Base-by-base conservation (phyloP, 108 stramenopile genomes). In the Pseudonitzschia pungens region DNA sequence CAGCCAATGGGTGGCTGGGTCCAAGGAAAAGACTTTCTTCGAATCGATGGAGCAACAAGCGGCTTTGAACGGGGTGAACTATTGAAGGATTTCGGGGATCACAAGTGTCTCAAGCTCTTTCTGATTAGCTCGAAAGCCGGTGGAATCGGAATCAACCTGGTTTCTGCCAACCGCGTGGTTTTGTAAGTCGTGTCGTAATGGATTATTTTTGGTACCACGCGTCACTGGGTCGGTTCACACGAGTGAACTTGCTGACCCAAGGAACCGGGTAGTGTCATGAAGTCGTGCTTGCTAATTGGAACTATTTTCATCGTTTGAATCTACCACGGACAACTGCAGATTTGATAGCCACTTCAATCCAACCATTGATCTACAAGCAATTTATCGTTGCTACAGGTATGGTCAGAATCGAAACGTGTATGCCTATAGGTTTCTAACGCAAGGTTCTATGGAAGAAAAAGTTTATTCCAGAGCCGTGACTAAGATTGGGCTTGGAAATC, bases 371-470 rank as follows among this genome's bases (percentile, higher is more conserved):
- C 57, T 69, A 26, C 89, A 90, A 56, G 89, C 89, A 9, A 64
- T 90, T 15, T 86, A 78, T 64, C 81, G 90, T 10, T 85, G 84
- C 72, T 89, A 91, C 56, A 77, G 91, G 18, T 89, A 84, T 40
- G 91, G 91, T 16, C 89, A 92, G 68, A 68, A 70, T 16, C 87
- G 87, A 62, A 73, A 82, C 44, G 86, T 87, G 31, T 90, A 77
- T 62, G 83, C 76, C 33, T 93, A 93, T 68, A 73, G 87, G 14
- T 80, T 93, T 20, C 76, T 93, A n/a, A 83, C 88, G 3, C 86
- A 93, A 73, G 89, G 89, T 2, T 79, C 86, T 10, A 88, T 88
- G 81, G 92, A 93, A 71, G 87, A 90, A 58, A 93, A 93, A 59
- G 82, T 93, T 20, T 93, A 88, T 68, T 75, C 74, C 27, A 74